Base-by-base conservation (phyloP, 257 asterid species). In the Sherardia arvensis region DNA sequence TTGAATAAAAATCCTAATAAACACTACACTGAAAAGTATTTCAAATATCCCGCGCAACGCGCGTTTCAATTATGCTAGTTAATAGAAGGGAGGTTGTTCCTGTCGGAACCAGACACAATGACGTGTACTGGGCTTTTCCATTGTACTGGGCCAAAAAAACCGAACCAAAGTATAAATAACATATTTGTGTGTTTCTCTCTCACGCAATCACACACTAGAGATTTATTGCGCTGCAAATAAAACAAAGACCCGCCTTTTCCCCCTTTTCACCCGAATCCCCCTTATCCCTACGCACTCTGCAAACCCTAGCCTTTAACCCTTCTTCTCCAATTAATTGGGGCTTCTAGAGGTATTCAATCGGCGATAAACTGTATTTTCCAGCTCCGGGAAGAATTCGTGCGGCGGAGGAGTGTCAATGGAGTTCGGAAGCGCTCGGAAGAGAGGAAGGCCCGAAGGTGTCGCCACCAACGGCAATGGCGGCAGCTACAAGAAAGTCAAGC, bases 381-480 rank as follows among this genome's bases (percentile, higher is more conserved):
- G 26, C 34, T 23, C 25, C 34, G 7, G 21, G 59, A n/a, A 21
- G 49, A n/a, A 36, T 33, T 38, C 8, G 10, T 17, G 21, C 43
- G 5, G 27, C 34, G 8, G 12, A 21, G 53, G 36, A 69, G 48
- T 29, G 27, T 43, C 6, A 7, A 85, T 85, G 93, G 94, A 85
- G 66, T 79, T 77, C 59, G 83, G 81, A 71, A 75, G 82, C 49
- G 83, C 71, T 72, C 78, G 74, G 38, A 87, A 84, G 67, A 80
- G 92, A 69, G 79, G 78, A n/a, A 74, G 84, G 65, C 66, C 67
- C 8, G 87, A 84, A n/a, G 70, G 70, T 5, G 12, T 25, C 7
- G 84, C 84, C 27, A 22, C 70, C 65, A 84, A 87, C 65, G 90
- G 86, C 64, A 80, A 80, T 74, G 91, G 88, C 38, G 70, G 74